A percentile compares a stretch with the other conserved stretches of the same genome.
These are phyloP conservation scores for Penicillium sp. DNA, from an alignment of 2,329 filamentous ascomycete genomes.

Conservation along the genomic window DNA sequence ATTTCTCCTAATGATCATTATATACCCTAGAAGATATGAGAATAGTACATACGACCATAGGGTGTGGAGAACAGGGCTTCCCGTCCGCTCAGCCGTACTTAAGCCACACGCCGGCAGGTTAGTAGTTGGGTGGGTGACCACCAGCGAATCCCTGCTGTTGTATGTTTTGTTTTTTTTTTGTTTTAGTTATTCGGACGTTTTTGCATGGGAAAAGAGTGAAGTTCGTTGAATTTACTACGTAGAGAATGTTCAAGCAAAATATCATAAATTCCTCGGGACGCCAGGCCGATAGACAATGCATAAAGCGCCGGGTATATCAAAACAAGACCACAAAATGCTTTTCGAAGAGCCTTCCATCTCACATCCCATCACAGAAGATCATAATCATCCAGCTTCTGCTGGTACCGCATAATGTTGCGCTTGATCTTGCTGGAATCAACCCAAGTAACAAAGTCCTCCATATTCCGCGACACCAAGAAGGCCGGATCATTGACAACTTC, in stretches of 20 bases:
- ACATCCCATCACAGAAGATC: constrained; percentile 63
- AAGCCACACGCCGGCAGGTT: no score
- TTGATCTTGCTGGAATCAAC: constrained; percentile 95
- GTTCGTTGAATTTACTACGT: no score
- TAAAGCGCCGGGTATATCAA: constrained; percentile 25
- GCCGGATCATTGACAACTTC: constrained; percentile 87
- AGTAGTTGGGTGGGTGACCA: no score
- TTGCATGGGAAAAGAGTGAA: no score
- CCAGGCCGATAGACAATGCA: constrained; percentile 17
- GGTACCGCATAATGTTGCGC: constrained; percentile 89
- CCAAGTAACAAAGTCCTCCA: constrained; percentile 98
- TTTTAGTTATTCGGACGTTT: no score
- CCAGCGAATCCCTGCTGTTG: constrained; percentile 34
- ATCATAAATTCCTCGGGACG: constrained; percentile 11
- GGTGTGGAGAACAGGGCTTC: no score
- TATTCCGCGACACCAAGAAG: constrained; percentile 78
- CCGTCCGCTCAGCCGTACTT: no score
- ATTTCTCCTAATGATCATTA: no score
- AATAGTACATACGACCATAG: no score
- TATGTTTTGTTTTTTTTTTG: constrained; percentile 45
- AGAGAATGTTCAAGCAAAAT: not conserved
- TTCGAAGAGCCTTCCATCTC: constrained; percentile 3
- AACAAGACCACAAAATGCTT: constrained; percentile 22
- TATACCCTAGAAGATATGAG: no score
- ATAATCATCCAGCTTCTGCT: constrained; percentile 92